Base-by-base conservation (phyloP, 2,329 filamentous ascomycete genomes). In the Torrubiella hemipterigena region DNA sequence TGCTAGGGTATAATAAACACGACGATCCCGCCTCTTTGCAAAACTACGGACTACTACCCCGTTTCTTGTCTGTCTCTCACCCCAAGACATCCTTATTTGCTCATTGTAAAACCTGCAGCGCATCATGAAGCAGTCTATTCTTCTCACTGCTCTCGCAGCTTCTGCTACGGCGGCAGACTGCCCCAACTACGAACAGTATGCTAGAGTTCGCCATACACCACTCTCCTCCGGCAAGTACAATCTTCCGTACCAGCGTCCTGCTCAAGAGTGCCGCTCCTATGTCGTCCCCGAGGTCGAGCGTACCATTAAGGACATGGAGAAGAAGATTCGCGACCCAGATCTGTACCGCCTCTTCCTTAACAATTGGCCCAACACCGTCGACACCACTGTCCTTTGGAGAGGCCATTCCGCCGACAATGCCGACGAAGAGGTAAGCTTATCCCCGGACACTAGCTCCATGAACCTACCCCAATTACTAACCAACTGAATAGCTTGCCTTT, bases 231-330 rank as follows among this genome's bases (percentile, higher is more conserved):
- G 89, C 10, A 74, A 73, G 7, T 70, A 91, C 49, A 63, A 72
- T 34, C 73, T 94, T 7, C 80, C 85, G 2, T 93, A 71, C 52
- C 85, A 93, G 60, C 73, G 89, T 17, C 89, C 89, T 1, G 67
- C 68, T 2, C 61, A 69, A 31, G 68, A 72, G 45, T 95, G 87
- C 51, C 79, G 87, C 31, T 93, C 83, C 1, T 93, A 91, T 61
- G 72, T 73, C 38, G 82, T 83, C 3, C 68, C 76, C 3, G 66
- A 75, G 7, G 82, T 93, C 5, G 89, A 95, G 50, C 61, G 76
- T 32, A 70, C 82, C 26, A 83, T 95, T 15, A 55, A 69, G 16
- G 65, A 79, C 38, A 72, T 93, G 63, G 76, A 74, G 23, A 56
- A 61, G 17, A 65, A 69, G 30, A 76, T 95, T 47, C 62, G 73